phyloP scores from a whole-genome alignment of 768 basidiomycete species.

The Xanthoconium purpureum region DNA sequence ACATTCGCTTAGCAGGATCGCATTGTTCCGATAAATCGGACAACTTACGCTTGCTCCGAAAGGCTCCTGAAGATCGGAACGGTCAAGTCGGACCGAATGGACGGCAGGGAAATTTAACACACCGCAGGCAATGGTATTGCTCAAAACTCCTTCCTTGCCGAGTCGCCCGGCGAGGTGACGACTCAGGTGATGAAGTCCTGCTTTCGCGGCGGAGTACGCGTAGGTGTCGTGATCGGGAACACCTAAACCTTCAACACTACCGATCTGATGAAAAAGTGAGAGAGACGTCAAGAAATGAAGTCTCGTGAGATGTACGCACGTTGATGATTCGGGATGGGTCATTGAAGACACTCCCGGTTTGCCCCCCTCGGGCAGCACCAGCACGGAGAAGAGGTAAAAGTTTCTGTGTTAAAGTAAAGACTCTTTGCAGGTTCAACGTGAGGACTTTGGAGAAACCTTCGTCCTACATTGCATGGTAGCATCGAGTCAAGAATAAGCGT shows the following conservation, averaged over 20 bases:
- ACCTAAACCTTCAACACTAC: conserved; percentile 54
- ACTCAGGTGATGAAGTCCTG: conserved; percentile 56
- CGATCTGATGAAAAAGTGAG: conserved; percentile 41
- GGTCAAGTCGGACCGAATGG: not conserved
- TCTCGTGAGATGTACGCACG: conserved; percentile 32
- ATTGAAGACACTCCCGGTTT: conserved; percentile 33
- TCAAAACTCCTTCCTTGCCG: conserved; percentile 54
- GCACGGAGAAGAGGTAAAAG: conserved; percentile 54
- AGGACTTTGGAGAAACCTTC: conserved; percentile 58
- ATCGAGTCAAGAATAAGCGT: not conserved
- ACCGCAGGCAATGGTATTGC: conserved; percentile 65
- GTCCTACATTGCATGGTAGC: conserved; percentile 36
- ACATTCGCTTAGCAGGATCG: not conserved
- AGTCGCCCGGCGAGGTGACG: conserved; percentile 55
- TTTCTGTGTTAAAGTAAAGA: conserved; percentile 63
- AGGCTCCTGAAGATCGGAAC: conserved; percentile 28
- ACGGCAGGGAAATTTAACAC: conserved; percentile 7
- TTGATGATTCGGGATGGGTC: conserved; percentile 62
- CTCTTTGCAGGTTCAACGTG: conserved; percentile 58
- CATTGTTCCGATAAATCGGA: not conserved
- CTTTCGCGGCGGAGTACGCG: conserved; percentile 66
- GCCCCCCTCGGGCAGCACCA: conserved; percentile 40
- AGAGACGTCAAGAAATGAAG: not conserved
- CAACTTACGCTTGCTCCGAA: conserved; percentile 41
- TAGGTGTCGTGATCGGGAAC: conserved; percentile 61